These are phyloP conservation scores for Fomitopsis pulvina DNA, from an alignment of 768 basidiomycete genomes.

Conservation along the genomic window DNA sequence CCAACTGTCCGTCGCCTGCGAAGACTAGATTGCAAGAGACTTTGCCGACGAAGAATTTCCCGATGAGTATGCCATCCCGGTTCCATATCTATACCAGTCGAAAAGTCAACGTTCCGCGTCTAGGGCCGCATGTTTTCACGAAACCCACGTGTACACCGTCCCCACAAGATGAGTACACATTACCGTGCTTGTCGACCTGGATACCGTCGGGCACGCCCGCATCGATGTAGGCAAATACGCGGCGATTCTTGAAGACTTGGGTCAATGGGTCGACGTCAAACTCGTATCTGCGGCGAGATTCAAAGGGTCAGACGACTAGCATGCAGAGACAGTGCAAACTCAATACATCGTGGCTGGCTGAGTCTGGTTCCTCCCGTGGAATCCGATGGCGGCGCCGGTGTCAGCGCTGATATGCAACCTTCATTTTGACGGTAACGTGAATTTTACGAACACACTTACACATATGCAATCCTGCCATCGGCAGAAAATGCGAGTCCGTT, in stretches of 20 bases:
- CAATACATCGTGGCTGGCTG: constrained; percentile 65
- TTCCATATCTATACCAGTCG: constrained; percentile 40
- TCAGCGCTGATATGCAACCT: constrained; percentile 35
- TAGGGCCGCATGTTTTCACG: neutral
- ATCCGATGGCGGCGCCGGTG: constrained; percentile 40
- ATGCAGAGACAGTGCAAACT: neutral
- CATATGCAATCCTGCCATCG: constrained; percentile 58
- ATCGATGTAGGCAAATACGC: constrained; percentile 62
- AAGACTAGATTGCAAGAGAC: constrained; percentile 33
- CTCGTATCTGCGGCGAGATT: constrained; percentile 32
- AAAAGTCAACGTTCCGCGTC: neutral
- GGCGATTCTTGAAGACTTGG: constrained; percentile 49
- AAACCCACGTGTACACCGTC: constrained; percentile 54
- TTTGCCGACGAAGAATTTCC: constrained; percentile 52
- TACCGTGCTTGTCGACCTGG: constrained; percentile 55
- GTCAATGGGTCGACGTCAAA: constrained; percentile 58
- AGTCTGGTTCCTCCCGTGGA: constrained; percentile 46
- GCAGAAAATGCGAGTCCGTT: constrained; percentile 71
- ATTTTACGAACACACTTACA: constrained; percentile 34
- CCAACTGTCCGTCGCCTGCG: constrained; percentile 31
- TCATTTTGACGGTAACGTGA: constrained; percentile 3
- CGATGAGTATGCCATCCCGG: constrained; percentile 46
- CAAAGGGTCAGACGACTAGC: neutral
- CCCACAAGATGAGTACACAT: constrained; percentile 63
- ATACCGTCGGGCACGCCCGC: constrained; percentile 64